These are phyloP conservation scores for Mortierella sp. DNA, from an alignment of 371 early-diverging fungal genomes.

Conservation along the genomic window DNA sequence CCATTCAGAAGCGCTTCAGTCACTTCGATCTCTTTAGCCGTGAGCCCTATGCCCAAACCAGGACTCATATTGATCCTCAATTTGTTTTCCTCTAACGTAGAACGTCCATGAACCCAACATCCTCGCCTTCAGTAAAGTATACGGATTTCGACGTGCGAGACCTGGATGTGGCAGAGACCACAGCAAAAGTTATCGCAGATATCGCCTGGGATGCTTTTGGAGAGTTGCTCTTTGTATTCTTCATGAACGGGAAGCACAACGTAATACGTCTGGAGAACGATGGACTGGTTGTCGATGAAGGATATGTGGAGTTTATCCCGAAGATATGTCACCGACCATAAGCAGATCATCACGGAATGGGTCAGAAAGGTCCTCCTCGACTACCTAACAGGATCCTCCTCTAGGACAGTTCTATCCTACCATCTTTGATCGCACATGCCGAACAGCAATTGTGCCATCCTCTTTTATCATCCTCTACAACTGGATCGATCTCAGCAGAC, in stretches of 20 bases:
- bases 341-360: constrained; percentile 54
- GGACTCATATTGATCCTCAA: no score
- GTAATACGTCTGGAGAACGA: constrained; percentile 14
- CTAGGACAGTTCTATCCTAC: constrained; percentile 71
- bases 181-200: constrained; percentile 32
- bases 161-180: constrained; percentile 28
- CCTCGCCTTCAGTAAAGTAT: constrained; percentile 36
- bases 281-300: constrained; percentile 18
- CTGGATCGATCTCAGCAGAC: constrained; percentile 16
- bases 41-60: no score
- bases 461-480: constrained; percentile 11
- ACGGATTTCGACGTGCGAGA: constrained; percentile 22
- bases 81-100: constrained; percentile 2
- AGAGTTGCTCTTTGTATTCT: constrained; percentile 22
- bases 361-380: constrained; percentile 54
- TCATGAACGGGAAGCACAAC: constrained; percentile 46
- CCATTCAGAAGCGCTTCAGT: no score
- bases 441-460: constrained; percentile 56
- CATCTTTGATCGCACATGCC: constrained; percentile 64
- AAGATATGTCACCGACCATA: constrained; percentile 53
- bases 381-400: constrained; percentile 65
- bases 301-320: constrained; percentile 21
- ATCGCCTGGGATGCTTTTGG: constrained; percentile 30
- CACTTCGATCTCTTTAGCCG: no score
- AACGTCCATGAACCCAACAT: constrained; percentile 4